Conservation (phyloP, 2,329 filamentous ascomycete genomes). For the Arthroderma sp. region DNA sequence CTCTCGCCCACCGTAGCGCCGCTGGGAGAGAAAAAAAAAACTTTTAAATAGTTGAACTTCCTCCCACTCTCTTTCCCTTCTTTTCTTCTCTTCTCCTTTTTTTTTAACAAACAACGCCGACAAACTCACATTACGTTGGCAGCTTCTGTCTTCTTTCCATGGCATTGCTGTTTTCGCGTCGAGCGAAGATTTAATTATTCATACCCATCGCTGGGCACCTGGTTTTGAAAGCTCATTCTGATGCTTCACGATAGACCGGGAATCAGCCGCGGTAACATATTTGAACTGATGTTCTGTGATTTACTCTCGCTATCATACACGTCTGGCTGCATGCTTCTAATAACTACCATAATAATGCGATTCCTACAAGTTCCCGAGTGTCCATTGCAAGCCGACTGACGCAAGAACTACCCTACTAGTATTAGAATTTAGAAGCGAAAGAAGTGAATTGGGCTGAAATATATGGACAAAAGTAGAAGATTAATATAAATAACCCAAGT, state of each 20-base stretch:
- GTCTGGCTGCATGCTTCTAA: too few species aligned
- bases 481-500: background rate
- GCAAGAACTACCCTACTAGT: too few species aligned
- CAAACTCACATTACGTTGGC: conserved; percentile 50
- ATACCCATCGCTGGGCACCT: conserved; percentile 61
- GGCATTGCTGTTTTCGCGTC: conserved; percentile 55
- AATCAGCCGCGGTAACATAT: conserved; percentile 61
- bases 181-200: conserved; percentile 46
- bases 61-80: conserved; percentile 20
- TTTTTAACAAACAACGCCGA: conserved; percentile 39
- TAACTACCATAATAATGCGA: too few species aligned
- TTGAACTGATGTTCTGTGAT: background rate
- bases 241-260: conserved; percentile 51
- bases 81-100: conserved; percentile 26
- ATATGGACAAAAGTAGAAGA: background rate
- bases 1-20: conserved; percentile 23
- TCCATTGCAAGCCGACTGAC: too few species aligned
- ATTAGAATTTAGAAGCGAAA: too few species aligned
- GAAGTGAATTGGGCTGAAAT: background rate
- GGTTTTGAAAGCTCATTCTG: conserved; percentile 53
- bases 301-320: background rate
- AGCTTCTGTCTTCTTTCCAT: conserved; percentile 38
- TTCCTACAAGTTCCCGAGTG: too few species aligned
- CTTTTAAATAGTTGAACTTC: background rate
- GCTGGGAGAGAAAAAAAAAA: background rate